Base-by-base conservation (phyloP, 1,284 basidiomycete species). In the Cutaneotrichosporon dermatis region DNA sequence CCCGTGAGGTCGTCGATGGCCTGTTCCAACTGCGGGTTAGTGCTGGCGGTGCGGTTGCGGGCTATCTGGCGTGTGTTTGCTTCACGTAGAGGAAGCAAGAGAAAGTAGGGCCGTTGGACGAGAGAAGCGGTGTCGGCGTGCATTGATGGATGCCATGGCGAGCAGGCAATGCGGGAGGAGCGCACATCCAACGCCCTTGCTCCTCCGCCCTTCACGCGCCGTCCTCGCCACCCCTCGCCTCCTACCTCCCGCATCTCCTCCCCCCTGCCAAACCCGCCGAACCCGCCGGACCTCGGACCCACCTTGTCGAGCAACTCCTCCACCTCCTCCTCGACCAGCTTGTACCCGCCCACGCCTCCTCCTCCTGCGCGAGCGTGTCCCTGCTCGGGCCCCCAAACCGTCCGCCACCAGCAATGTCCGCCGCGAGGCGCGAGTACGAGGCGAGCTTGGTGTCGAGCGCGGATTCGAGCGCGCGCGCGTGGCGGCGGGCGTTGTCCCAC, bases 371-470 rank as follows among this genome's bases (percentile, higher is more conserved):
- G 15, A 78, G 57, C 13, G 73, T 68, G 34, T 72, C 71, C n/a
- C 60, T 65, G 63, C 64, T 76, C 11, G 55, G 44, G 10, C 54
- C 62, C 6, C 15, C 53, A 39, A 35, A 43, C n/a, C 45, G 45
- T 10, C 56, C 51, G 6, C 65, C 64, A 10, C 65, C 63, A 0
- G 87, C 84, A 63, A 94, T 85, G 34, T 84, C 83, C 3, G 88
- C 85, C 4, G 89, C 91, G 40, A 96, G 82, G 65, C 89, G 88
- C 25, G 90, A 87, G 77, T 97, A 98, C 6, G 89, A 82, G 0
- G 90, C 90, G 16, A 98, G 83, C 76, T 96, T 93, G 40, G 89
- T 82, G 74, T 96, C 91, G 66, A 97, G 88, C 34, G 92, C 84
- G 45, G 90, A 88, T 76, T 96, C 92, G 37, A 96, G 85, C 6